phyloP scores from a whole-genome alignment of 768 basidiomycete genomes.

The Leccinum rimulosum region DNA sequence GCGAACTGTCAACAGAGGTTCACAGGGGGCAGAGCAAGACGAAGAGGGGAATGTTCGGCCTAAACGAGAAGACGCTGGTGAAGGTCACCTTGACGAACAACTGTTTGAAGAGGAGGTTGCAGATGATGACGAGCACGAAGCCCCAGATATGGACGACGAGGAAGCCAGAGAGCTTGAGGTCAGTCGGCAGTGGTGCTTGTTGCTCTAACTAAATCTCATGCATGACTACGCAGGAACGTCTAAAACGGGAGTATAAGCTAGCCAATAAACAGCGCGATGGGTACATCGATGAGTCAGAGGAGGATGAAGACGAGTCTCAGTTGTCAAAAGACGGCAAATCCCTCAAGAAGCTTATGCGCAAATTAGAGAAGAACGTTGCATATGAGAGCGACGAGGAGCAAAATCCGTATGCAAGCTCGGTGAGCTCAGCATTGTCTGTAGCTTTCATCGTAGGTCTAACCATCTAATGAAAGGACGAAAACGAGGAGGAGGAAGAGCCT shows the following conservation, averaged over 20 bases:
- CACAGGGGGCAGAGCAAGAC: slow-evolving; percentile 61
- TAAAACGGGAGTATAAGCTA: slow-evolving; percentile 76
- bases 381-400: slow-evolving; percentile 81
- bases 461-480: slow-evolving; percentile 49
- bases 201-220: not conserved
- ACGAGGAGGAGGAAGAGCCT: slow-evolving; percentile 73
- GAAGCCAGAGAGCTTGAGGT: slow-evolving; percentile 84
- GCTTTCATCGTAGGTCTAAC: not conserved
- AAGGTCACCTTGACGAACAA: slow-evolving; percentile 82
- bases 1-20: slow-evolving; percentile 66
- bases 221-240: slow-evolving; percentile 55
- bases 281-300: slow-evolving; percentile 71
- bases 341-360: slow-evolving; percentile 84
- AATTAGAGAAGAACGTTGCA: slow-evolving; percentile 75
- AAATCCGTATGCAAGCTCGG: slow-evolving; percentile 81
- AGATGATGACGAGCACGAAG: slow-evolving; percentile 82
- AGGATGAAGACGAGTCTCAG: slow-evolving; percentile 60
- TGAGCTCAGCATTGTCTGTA: slow-evolving; percentile 33
- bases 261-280: slow-evolving; percentile 75
- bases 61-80: slow-evolving; percentile 63
- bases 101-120: slow-evolving; percentile 82
- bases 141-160: slow-evolving; percentile 74
- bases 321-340: slow-evolving; percentile 70
- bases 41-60: slow-evolving; percentile 56
- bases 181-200: slow-evolving; percentile 14